A percentile compares a stretch with the other conserved stretches of the same genome.
phyloP scores from a whole-genome alignment of 495 filamentous ascomycete genomes.

The Pyrenula aspistea region DNA sequence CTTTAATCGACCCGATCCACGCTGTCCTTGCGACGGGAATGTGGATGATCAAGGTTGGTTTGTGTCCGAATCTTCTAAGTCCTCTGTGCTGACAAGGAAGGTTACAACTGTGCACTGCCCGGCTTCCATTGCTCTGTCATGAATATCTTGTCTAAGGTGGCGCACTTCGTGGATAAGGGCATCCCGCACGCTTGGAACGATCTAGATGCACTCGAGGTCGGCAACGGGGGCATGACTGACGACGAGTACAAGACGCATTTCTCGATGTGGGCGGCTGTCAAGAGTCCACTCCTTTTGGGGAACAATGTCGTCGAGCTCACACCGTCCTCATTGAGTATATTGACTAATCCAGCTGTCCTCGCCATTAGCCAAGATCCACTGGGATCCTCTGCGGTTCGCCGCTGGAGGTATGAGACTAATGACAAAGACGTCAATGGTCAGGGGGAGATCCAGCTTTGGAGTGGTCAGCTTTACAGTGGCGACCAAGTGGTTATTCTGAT shows the following conservation, averaged over 20 bases:
- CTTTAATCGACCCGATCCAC: slow-evolving; percentile 11
- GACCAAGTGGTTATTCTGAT: slow-evolving; percentile 37
- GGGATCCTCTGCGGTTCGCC: slow-evolving; percentile 20
- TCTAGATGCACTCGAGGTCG: slow-evolving; percentile 53
- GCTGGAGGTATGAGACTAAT: slow-evolving; percentile 25
- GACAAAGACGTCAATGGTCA: slow-evolving; percentile 14
- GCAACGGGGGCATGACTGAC: slow-evolving; percentile 42
- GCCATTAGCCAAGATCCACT: slow-evolving; percentile 33
- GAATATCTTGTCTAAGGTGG: slow-evolving; percentile 38
- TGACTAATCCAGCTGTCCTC: slow-evolving; percentile 30
- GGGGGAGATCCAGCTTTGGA: slow-evolving; percentile 39
- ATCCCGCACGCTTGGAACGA: slow-evolving; percentile 24
- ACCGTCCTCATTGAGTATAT: slow-evolving; percentile 18
- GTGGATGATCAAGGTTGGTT: slow-evolving; percentile 1
- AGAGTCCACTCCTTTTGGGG: slow-evolving; percentile 23
- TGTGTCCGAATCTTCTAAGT: too few species aligned
- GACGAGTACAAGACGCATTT: slow-evolving; percentile 23
- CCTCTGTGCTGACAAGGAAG: too few species aligned
- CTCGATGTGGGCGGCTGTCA: slow-evolving; percentile 22
- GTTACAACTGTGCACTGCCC: slow-evolving; percentile 31
- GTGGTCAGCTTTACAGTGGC: slow-evolving; percentile 24
- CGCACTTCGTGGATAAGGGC: slow-evolving; percentile 19
- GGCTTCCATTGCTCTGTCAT: slow-evolving; percentile 43
- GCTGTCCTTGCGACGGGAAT: slow-evolving; percentile 11
- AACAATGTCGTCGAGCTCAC: slow-evolving; percentile 18